phyloP scores from a whole-genome alignment of 2,329 filamentous ascomycete species.

The Fusarium piperis region DNA sequence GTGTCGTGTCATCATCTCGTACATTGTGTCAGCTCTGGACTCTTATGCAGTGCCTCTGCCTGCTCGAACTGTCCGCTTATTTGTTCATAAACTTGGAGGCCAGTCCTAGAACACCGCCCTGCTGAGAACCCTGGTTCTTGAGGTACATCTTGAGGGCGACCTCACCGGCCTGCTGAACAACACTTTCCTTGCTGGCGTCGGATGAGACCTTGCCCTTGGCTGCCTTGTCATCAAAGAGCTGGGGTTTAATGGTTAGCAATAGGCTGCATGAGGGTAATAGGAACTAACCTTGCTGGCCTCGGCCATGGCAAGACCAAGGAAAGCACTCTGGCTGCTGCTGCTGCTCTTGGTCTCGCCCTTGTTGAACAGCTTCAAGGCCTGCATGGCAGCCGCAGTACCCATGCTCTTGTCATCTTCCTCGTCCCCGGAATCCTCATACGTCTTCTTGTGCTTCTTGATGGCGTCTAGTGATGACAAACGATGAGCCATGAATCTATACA shows the following conservation, averaged over 20 bases:
- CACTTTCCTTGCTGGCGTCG: slow-evolving; percentile 80
- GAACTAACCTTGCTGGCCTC: slow-evolving; percentile 78
- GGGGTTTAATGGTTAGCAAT: slow-evolving; percentile 13
- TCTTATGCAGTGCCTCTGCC: neutral
- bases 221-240: slow-evolving; percentile 70
- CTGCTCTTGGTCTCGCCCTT: slow-evolving; percentile 58
- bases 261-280: neutral
- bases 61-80: neutral
- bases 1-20: neutral
- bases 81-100: slow-evolving; percentile 58
- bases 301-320: slow-evolving; percentile 86
- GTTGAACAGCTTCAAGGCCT: slow-evolving; percentile 83
- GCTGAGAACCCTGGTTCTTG: slow-evolving; percentile 71
- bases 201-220: slow-evolving; percentile 62
- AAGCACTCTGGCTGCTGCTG: slow-evolving; percentile 75
- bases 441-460: slow-evolving; percentile 78
- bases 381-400: slow-evolving; percentile 81
- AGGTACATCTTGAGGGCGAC: slow-evolving; percentile 92
- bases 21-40: neutral
- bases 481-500: neutral
- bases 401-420: slow-evolving; percentile 61
- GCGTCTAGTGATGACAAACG: slow-evolving; percentile 59
- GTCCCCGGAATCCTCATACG: slow-evolving; percentile 67
- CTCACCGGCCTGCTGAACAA: slow-evolving; percentile 81
- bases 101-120: slow-evolving; percentile 55